phyloP scores from a whole-genome alignment of 805 yeast genomes.

The Isabelozyma gotoi region DNA sequence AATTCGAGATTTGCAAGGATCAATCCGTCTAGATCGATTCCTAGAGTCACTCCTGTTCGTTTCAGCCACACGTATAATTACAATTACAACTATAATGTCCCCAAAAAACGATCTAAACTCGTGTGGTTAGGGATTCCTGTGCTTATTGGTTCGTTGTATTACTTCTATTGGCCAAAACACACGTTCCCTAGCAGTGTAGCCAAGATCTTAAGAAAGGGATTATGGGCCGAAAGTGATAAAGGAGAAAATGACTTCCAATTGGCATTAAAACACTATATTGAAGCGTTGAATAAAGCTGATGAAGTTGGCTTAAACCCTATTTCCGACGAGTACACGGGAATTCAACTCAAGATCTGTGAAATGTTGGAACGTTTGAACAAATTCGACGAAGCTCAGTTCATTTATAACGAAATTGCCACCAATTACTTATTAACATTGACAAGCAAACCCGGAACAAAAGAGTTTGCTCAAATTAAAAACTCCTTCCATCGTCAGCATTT shows the following conservation, averaged over 20 bases:
- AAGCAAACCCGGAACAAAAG: conserved; percentile 27
- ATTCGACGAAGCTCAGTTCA: conserved; percentile 60
- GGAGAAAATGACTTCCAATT: conserved; percentile 59
- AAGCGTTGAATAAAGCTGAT: conserved; percentile 67
- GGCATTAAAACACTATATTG: conserved; percentile 72
- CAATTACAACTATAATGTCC: not conserved
- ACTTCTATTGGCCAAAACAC: conserved; percentile 63
- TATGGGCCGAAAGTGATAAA: conserved; percentile 81
- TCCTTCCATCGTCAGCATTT: conserved; percentile 49
- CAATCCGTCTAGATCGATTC: not conserved
- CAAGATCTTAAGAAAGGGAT: conserved; percentile 64
- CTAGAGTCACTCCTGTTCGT: not conserved
- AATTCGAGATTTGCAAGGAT: not conserved
- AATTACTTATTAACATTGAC: conserved; percentile 55
- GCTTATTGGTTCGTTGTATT: conserved; percentile 17
- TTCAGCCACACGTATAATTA: not conserved
- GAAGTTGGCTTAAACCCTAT: conserved; percentile 53
- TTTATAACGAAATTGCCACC: conserved; percentile 67
- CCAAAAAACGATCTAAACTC: not conserved
- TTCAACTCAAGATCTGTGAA: conserved; percentile 83
- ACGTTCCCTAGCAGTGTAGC: conserved; percentile 73
- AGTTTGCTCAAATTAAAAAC: conserved; percentile 19
- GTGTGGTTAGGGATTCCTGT: not conserved
- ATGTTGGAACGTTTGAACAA: conserved; percentile 73
- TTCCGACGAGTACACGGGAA: conserved; percentile 84